Conservation (phyloP, 2,329 filamentous ascomycete species). For the Cephalotrichum gorgonifer region DNA sequence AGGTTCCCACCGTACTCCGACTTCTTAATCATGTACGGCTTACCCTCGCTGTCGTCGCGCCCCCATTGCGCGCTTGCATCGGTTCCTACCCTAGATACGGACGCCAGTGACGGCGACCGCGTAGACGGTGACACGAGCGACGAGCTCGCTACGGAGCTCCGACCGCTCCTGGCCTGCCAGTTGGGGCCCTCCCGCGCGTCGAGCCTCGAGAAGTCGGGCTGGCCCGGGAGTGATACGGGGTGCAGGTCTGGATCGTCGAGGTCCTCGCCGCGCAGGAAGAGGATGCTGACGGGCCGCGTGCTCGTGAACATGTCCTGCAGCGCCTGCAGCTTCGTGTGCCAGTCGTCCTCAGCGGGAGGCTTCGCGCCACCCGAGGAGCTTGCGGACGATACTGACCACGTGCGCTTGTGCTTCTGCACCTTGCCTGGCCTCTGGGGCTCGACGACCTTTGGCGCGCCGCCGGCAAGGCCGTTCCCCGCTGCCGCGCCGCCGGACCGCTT, state of each 20-base stretch:
- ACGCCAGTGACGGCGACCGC: conserved; percentile 53
- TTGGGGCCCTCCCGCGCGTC: conserved; percentile 31
- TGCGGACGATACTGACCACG: conserved; percentile 86
- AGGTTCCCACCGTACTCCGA: conserved; percentile 52
- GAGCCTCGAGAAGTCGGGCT: conserved; percentile 19
- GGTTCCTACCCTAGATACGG: conserved; percentile 36
- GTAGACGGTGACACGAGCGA: conserved; percentile 56
- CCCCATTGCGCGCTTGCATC: conserved; percentile 39
- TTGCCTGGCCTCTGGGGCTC: conserved; percentile 60
- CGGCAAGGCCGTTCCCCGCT: conserved; percentile 13
- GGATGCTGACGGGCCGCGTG: conserved; percentile 64
- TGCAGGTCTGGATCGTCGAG: conserved; percentile 70
- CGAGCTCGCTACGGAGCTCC: conserved; percentile 49
- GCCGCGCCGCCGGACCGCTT: conserved; percentile 35
- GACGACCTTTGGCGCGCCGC: background rate
- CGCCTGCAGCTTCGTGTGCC: conserved; percentile 67
- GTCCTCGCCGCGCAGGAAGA: conserved; percentile 69
- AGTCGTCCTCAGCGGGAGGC: conserved; percentile 58
- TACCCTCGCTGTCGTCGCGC: conserved; percentile 12
- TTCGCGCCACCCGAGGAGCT: conserved; percentile 48
- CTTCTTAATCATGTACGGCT: conserved; percentile 41
- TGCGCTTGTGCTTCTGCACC: conserved; percentile 79
- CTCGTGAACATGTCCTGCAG: conserved; percentile 85
- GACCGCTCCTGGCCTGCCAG: conserved; percentile 42
- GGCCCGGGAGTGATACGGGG: conserved; percentile 63